Conservation (phyloP, 1,139 yeast genomes). For the Pichia sp. region DNA sequence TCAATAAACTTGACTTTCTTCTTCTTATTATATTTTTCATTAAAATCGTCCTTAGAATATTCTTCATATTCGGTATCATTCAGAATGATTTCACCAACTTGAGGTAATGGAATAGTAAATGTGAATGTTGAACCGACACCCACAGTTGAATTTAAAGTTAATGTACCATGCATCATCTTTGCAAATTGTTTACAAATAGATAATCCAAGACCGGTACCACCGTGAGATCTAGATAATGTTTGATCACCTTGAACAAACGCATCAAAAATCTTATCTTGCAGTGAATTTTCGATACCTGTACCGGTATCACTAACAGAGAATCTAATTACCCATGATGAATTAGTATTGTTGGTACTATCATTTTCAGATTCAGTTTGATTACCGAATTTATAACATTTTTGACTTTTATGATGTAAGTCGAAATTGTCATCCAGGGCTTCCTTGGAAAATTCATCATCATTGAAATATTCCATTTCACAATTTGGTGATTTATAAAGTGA, state of each 20-base stretch:
- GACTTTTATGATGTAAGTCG: conserved; percentile 38
- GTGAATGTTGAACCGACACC: conserved; percentile 83
- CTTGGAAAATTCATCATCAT: conserved; percentile 20
- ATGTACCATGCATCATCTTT: conserved; percentile 82
- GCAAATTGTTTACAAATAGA: conserved; percentile 93
- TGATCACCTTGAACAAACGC: conserved; percentile 98
- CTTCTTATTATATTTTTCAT: conserved; percentile 38
- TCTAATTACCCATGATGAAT: conserved; percentile 58
- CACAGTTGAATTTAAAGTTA: conserved; percentile 63
- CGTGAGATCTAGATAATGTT: conserved; percentile 84
- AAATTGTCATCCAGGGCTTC: conserved; percentile 20
- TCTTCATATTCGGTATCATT: conserved; percentile 32
- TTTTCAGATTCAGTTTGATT: neutral
- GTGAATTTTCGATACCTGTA: conserved; percentile 80
- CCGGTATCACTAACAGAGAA: conserved; percentile 88
- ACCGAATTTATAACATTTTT: conserved; percentile 36
- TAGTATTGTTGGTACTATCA: conserved; percentile 26
- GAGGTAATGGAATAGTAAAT: conserved; percentile 75
- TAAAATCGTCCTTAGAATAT: conserved; percentile 47
- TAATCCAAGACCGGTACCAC: conserved; percentile 95
- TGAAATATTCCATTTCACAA: conserved; percentile 14
- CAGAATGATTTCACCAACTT: conserved; percentile 57
- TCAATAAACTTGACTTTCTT: conserved; percentile 42
- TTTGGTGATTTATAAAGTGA: conserved; percentile 24
- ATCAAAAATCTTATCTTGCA: conserved; percentile 85